Evolutionary conservation across 2,329 filamentous ascomycete genomes (phyloP).

Genomic region (Metarhizium robertsii): DNA sequence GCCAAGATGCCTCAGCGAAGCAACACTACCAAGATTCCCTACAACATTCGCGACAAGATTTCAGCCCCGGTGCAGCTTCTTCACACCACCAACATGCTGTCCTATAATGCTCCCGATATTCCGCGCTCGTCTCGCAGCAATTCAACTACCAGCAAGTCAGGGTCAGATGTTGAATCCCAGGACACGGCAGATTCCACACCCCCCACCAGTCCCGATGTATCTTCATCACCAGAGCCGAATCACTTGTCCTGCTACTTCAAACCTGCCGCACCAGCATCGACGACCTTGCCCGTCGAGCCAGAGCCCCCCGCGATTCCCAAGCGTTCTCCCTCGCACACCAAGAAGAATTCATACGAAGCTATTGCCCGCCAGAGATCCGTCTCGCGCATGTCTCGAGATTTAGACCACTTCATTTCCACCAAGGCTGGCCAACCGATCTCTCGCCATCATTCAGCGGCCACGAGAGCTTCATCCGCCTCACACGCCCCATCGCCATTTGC

Average conservation of each 20-base stretch:
- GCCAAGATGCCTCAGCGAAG: slow-evolving; percentile 35
- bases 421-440: slow-evolving; percentile 49
- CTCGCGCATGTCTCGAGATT: slow-evolving; percentile 48
- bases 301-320: slow-evolving; percentile 54
- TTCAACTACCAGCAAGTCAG: slow-evolving; percentile 46
- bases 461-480: slow-evolving; percentile 39
- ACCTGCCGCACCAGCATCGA: slow-evolving; percentile 35
- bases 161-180: slow-evolving; percentile 63
- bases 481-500: slow-evolving; percentile 21
- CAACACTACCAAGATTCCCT: slow-evolving; percentile 38
- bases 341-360: slow-evolving; percentile 67
- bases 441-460: slow-evolving; percentile 47
- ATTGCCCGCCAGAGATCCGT: slow-evolving; percentile 58
- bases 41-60: slow-evolving; percentile 58
- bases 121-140: slow-evolving; percentile 40
- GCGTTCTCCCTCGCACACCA: slow-evolving; percentile 79
- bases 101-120: slow-evolving; percentile 88
- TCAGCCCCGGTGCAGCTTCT: slow-evolving; percentile 79
- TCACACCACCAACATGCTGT: slow-evolving; percentile 92
- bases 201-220: slow-evolving; percentile 60
- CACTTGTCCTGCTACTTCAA: slow-evolving; percentile 60
- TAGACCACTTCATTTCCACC: slow-evolving; percentile 41
- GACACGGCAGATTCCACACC: slow-evolving; percentile 48
- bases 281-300: slow-evolving; percentile 20
- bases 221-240: slow-evolving; percentile 51